phyloP scores from a whole-genome alignment of 2,329 filamentous ascomycete species.

The Penicillium vulpinum region DNA sequence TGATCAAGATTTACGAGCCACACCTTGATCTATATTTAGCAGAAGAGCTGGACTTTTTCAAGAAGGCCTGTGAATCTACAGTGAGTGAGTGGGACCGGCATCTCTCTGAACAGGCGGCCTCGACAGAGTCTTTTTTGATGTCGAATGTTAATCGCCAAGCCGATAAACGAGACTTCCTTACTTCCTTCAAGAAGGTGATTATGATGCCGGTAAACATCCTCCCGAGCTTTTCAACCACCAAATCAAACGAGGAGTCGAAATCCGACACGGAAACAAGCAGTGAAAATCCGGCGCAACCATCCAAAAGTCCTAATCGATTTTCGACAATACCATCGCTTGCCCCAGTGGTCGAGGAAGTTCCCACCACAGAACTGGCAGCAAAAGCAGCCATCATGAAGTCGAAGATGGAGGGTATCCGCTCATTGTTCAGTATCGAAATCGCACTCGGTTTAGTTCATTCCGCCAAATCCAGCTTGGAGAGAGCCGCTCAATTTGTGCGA shows the following conservation, averaged over 20 bases:
- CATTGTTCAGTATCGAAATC: conserved; percentile 93
- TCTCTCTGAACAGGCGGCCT: conserved; percentile 84
- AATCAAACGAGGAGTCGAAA: conserved; percentile 50
- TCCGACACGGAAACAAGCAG: conserved; percentile 22
- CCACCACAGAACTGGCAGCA: conserved; percentile 87
- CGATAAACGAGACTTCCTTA: conserved; percentile 94
- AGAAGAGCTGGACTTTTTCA: conserved; percentile 87
- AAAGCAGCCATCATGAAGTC: conserved; percentile 98
- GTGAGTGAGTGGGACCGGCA: conserved; percentile 89
- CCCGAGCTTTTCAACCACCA: conserved; percentile 65
- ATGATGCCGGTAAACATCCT: conserved; percentile 98
- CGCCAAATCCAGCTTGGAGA: conserved; percentile 83
- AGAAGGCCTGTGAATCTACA: conserved; percentile 70
- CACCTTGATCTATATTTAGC: conserved; percentile 92
- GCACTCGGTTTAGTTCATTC: conserved; percentile 84
- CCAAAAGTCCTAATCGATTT: conserved; percentile 38
- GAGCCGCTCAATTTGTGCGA: conserved; percentile 77
- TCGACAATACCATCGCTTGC: conserved; percentile 39
- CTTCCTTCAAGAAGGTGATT: conserved; percentile 95
- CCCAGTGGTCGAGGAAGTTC: conserved; percentile 59
- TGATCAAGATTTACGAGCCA: conserved; percentile 77
- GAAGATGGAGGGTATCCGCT: conserved; percentile 88
- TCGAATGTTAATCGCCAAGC: conserved; percentile 90
- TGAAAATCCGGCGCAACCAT: conserved; percentile 17
- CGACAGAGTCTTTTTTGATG: conserved; percentile 93